Percentiles rank a stretch among this genome's conserved stretches.
Conservation (phyloP, 768 basidiomycete genomes). For the Mycena galericulata region DNA sequence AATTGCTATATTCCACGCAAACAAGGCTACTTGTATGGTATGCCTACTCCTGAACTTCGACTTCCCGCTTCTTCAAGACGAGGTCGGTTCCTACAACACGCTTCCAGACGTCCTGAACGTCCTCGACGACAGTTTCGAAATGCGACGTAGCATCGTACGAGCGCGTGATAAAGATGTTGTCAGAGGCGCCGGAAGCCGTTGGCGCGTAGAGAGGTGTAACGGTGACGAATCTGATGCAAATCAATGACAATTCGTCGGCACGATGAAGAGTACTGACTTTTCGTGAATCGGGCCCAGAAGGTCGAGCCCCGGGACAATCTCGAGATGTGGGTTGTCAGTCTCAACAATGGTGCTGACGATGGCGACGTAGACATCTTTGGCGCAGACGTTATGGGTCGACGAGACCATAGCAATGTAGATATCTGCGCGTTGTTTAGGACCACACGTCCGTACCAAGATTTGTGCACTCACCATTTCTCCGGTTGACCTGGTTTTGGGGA, state of each 20-base stretch:
- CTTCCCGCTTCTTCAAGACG: conserved; percentile 90
- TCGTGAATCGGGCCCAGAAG: conserved; percentile 94
- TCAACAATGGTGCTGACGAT: conserved; percentile 99
- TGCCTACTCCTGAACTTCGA: conserved; percentile 65
- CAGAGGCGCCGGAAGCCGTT: conserved; percentile 80
- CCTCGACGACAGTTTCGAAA: conserved; percentile 98
- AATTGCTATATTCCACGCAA: conserved; percentile 31
- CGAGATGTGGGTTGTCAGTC: conserved; percentile 90
- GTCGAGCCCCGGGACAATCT: conserved; percentile 92
- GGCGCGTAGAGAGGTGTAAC: conserved; percentile 92
- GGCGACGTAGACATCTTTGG: conserved; percentile 94
- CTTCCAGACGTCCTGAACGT: conserved; percentile 97
- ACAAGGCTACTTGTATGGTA: conserved; percentile 9
- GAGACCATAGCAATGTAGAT: conserved; percentile 99
- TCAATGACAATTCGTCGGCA: conserved; percentile 13
- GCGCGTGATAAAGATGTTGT: conserved; percentile 97
- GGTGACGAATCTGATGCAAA: conserved; percentile 80
- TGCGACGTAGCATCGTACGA: conserved; percentile 99
- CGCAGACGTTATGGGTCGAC: conserved; percentile 96
- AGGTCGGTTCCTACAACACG: conserved; percentile 82
- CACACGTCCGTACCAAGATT: conserved; percentile 12
- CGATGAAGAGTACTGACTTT: conserved; percentile 70
- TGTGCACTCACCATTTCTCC: conserved; percentile 83
- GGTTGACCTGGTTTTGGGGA: conserved; percentile 96
- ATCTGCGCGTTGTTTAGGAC: conserved; percentile 62